These are phyloP conservation scores for Misopates orontium DNA, from an alignment of 257 asterid genomes.

Conservation along the genomic window DNA sequence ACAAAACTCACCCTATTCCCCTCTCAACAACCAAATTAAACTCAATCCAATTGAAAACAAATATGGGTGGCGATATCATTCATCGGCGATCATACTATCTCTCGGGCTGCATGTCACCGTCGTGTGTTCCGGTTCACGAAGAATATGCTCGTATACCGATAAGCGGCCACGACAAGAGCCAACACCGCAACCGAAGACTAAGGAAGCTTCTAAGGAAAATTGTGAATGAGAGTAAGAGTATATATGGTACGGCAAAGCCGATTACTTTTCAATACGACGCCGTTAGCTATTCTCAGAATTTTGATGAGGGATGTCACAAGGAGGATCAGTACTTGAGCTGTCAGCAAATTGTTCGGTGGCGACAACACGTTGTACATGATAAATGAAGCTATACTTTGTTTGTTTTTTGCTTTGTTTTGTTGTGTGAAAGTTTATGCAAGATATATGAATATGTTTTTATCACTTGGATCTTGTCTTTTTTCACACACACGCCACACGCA, in stretches of 20 bases:
- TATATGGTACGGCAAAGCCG: slow-evolving; percentile 36
- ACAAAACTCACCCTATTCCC: neutral
- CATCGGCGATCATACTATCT: slow-evolving; percentile 44
- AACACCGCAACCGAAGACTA: slow-evolving; percentile 32
- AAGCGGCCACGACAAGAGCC: neutral
- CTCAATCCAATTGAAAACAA: neutral
- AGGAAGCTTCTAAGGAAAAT: slow-evolving; percentile 44
- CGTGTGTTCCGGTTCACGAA: slow-evolving; percentile 62
- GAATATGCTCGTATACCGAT: slow-evolving; percentile 50
- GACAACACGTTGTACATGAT: slow-evolving; percentile 4
- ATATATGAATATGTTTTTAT: too few species aligned
- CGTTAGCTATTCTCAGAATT: slow-evolving; percentile 63
- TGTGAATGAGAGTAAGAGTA: slow-evolving; percentile 50
- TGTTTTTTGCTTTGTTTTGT: neutral
- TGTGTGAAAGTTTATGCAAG: neutral
- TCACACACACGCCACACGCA: too few species aligned
- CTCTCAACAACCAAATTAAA: neutral
- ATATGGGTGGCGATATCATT: slow-evolving; percentile 39
- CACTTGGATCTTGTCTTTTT: too few species aligned
- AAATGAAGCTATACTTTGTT: neutral
- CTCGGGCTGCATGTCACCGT: slow-evolving; percentile 64
- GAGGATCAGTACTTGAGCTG: slow-evolving; percentile 36
- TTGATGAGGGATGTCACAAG: slow-evolving; percentile 60
- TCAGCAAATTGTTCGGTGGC: slow-evolving; percentile 32
- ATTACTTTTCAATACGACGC: slow-evolving; percentile 53